Evolutionary conservation across 2,329 filamentous ascomycete species (phyloP), one percentile per base, ranked within the genome.

Genomic region (Diatrype stigma): DNA sequence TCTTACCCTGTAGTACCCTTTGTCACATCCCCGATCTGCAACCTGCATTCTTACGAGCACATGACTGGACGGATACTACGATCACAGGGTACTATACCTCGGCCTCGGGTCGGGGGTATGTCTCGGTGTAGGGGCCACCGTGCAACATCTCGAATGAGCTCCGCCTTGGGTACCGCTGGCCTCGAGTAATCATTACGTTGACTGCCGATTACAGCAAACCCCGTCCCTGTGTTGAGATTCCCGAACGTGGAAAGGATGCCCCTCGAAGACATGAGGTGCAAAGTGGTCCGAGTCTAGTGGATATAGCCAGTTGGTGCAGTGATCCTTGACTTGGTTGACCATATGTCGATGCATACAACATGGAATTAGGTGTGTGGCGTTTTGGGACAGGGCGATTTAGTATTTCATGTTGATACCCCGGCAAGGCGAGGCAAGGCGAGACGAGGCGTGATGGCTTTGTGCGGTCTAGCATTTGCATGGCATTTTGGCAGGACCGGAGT

Each of bases 361-460:
- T 48, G 28, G 42, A 47, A 40, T 48, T 46, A 51, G 59, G 60
- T 54, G 55, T 62, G 59, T 46, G 56, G 57, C 50, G 55, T 56
- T 58, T 46, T 56, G 59, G 53, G 59, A 59, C 60, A 59, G 57
- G 62, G 61, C 63, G 58, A 61, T 60, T 59, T 56, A 52, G 54
- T 57, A 52, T 47, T 44, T 37, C 34, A 40, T 51, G 50, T 56
- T 52, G 59, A 64, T 64, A 64, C 60, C 62, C 59, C 34, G 28
- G 49, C 32, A 47, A 47, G 40, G 53, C 47, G 45, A 40, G 34
- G 34, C 34, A 16, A 37, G 34, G 34, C 26, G 10, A 30, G 26
- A 10, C 26, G 26, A 10, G 37, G 19, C 8, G 37, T 4, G 4
- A 40, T 17, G 6, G 37, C 37, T 22, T 44, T 44, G 22, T 28